Percentiles rank a stretch among this genome's conserved stretches.
Evolutionary conservation across 805 yeast genomes (phyloP).

Genomic region (Hanseniaspora mollemarum): DNA sequence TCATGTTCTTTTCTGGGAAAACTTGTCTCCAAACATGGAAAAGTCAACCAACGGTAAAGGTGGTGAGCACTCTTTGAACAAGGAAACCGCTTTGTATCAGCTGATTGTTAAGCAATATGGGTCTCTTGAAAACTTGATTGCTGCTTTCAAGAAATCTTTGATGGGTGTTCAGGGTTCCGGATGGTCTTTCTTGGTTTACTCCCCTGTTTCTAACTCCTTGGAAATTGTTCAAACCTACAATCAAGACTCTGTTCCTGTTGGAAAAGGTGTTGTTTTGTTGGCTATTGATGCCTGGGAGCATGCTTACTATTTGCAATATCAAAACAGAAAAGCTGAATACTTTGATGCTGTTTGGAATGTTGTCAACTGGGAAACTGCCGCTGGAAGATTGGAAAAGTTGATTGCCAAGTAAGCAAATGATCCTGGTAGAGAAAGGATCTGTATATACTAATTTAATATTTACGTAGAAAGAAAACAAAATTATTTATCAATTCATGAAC

Average conservation of each 20-base stretch:
- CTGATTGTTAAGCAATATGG: slow-evolving; percentile 60
- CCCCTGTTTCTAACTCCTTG: slow-evolving; percentile 58
- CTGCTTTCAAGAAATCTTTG: slow-evolving; percentile 52
- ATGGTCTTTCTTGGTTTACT: slow-evolving; percentile 85
- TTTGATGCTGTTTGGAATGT: slow-evolving; percentile 92
- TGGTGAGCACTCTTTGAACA: slow-evolving; percentile 18
- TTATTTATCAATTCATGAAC: too few species aligned
- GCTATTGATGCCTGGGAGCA: slow-evolving; percentile 97
- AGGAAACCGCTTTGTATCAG: slow-evolving; percentile 45
- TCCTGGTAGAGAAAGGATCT: not conserved
- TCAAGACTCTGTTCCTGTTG: slow-evolving; percentile 74
- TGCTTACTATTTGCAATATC: slow-evolving; percentile 87
- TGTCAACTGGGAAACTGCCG: slow-evolving; percentile 87
- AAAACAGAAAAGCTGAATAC: slow-evolving; percentile 82
- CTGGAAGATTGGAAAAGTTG: slow-evolving; percentile 45
- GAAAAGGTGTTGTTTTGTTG: slow-evolving; percentile 53
- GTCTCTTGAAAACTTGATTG: slow-evolving; percentile 54
- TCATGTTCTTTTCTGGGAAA: slow-evolving; percentile 81
- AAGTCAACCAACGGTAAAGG: slow-evolving; percentile 30
- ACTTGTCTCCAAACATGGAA: slow-evolving; percentile 59
- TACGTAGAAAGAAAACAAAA: too few species aligned
- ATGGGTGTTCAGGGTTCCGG: slow-evolving; percentile 93
- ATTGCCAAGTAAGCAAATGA: slow-evolving; percentile 4
- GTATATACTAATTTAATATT: not conserved
- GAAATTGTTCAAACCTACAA: slow-evolving; percentile 73